Base-by-base conservation (phyloP, 306 rosid genomes). In the Oxytropis ochrocephala region DNA sequence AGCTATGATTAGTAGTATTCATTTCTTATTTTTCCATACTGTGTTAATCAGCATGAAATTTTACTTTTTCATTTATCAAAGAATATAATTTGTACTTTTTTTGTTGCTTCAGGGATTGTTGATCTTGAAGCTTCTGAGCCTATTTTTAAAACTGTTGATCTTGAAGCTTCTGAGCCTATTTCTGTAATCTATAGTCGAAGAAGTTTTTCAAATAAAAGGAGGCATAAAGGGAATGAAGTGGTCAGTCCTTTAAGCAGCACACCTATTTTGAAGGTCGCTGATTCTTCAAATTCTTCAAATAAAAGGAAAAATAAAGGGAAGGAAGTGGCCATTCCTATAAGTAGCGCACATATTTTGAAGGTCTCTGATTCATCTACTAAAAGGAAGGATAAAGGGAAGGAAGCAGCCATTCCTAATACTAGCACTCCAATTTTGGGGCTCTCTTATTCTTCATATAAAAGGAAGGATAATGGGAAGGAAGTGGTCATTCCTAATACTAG, bases 111-210 rank as follows among this genome's bases (percentile, higher is more conserved):
- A 81, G 92, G 70, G 53, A 11, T 29, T 21, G 42, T 76, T 61
- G 83, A 50, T 67, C 17, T 4, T 47, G 85, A 78, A 52, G 70
- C 36, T 54, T 49, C 60, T 14, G 86, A 70, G 78, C 78, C 85
- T 62, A 47, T 55, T 58, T 75, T 24, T 24, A 24, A 62, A 46
- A 13, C 33, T 14, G 36, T 76, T 62, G 84, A 50, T 67, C 14
- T 3, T 48, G 85, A 78, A 52, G 70, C 38, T 50, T 49, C 60
- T 18, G 86, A 70, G 78, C 78, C 86, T 62, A 57, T 61, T 59
- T 75, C 96, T 11, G 67, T 82, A 11, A 78, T 73, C 18, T 79
- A 70, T 47, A 52, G 80, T 55, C 70, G 78, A 18, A 81, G 84
- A 59, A 13, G 19, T 17, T 44, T 47, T 74, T 36, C 85, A 6